These are phyloP conservation scores for Aspergillus saccharolyticus DNA, from an alignment of 495 filamentous ascomycete species.

Conservation along the genomic window DNA sequence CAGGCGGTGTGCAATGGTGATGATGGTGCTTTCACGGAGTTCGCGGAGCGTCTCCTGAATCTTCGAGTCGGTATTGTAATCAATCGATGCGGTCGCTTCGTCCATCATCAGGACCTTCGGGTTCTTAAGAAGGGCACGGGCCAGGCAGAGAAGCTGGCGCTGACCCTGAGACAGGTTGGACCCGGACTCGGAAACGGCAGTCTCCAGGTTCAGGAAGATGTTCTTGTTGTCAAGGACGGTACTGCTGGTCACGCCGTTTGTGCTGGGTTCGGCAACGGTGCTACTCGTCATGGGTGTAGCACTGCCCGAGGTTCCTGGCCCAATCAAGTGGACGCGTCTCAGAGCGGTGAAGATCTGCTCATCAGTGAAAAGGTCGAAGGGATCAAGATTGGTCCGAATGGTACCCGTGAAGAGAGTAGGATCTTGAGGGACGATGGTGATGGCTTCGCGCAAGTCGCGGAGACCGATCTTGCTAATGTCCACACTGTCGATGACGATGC, in stretches of 20 bases:
- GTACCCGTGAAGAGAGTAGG: constrained; percentile 97
- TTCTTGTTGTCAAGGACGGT: constrained; percentile 73
- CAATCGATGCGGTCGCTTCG: constrained; percentile 96
- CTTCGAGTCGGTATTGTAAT: constrained; percentile 92
- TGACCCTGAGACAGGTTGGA: constrained; percentile 97
- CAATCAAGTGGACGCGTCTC: constrained; percentile 86
- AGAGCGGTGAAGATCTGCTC: constrained; percentile 86
- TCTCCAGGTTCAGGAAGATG: constrained; percentile 82
- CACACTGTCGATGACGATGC: constrained; percentile 84
- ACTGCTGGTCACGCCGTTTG: constrained; percentile 34
- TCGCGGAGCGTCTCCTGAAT: constrained; percentile 95
- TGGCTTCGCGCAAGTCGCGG: constrained; percentile 83
- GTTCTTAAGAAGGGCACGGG: constrained; percentile 84
- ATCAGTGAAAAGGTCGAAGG: constrained; percentile 86
- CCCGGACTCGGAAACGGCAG: constrained; percentile 83
- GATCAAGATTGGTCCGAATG: constrained; percentile 91
- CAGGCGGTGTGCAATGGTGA: constrained; percentile 96
- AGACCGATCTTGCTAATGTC: constrained; percentile 87
- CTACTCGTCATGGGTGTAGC: constrained; percentile 39
- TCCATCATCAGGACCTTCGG: constrained; percentile 97
- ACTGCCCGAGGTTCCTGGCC: constrained; percentile 47
- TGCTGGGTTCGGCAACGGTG: constrained; percentile 24
- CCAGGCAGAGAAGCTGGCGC: constrained; percentile 90
- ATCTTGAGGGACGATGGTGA: constrained; percentile 98
- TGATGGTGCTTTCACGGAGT: constrained; percentile 79